Evolutionary conservation across 2,329 filamentous ascomycete species (phyloP).

Genomic region (Trichoderma afroharzianum): DNA sequence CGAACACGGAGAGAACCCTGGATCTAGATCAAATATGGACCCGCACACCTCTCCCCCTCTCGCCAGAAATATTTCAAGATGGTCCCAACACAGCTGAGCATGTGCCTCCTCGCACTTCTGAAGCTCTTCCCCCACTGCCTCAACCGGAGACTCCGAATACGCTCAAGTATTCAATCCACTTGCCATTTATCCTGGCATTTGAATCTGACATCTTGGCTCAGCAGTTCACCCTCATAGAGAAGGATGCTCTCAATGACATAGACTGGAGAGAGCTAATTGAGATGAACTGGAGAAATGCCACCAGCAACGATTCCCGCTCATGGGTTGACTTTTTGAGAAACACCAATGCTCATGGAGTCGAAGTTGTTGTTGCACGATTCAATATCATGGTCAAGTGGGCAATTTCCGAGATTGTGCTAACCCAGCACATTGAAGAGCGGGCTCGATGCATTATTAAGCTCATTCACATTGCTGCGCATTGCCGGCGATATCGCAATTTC

Average conservation of each 20-base stretch:
- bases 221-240: conserved; percentile 82
- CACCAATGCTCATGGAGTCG: conserved; percentile 69
- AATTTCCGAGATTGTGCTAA: conserved; percentile 74
- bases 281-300: conserved; percentile 73
- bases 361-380: conserved; percentile 81
- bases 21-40: conserved; percentile 11
- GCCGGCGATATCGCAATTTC: conserved; percentile 74
- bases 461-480: conserved; percentile 76
- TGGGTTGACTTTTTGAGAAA: conserved; percentile 80
- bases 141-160: conserved; percentile 28
- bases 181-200: conserved; percentile 78
- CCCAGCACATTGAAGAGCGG: conserved; percentile 66
- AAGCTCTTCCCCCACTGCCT: conserved; percentile 36
- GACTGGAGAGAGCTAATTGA: conserved; percentile 86
- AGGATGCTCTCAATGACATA: conserved; percentile 80
- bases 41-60: conserved; percentile 32
- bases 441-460: conserved; percentile 75
- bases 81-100: conserved; percentile 34
- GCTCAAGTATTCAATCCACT: conserved; percentile 52
- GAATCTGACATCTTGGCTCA: conserved; percentile 75
- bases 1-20: background rate
- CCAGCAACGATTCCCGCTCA: conserved; percentile 62
- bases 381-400: conserved; percentile 88
- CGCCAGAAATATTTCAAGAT: conserved; percentile 43
- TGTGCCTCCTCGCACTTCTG: conserved; percentile 30